Conservation (phyloP, 164 flowering plant species). For the Cinnamomum micranthum region DNA sequence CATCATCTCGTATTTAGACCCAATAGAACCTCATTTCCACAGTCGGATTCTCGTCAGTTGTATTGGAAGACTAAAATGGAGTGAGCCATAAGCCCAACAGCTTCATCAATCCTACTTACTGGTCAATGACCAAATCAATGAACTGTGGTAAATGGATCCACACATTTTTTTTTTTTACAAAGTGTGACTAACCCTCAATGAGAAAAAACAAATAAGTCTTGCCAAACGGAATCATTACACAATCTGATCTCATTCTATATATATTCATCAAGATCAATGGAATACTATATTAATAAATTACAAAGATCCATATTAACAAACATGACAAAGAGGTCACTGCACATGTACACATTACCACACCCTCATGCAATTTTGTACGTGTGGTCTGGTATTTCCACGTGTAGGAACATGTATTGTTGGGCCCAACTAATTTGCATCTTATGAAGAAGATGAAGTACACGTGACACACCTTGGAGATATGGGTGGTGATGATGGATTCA, state of each 20-base stretch:
- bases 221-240: background rate
- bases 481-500: conserved; percentile 17
- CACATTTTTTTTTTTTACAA: background rate
- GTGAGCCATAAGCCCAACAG: too few species aligned
- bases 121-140: background rate
- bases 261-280: too few species aligned
- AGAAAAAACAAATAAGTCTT: conserved; percentile 11
- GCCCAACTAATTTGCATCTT: background rate
- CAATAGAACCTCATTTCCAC: too few species aligned
- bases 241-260: too few species aligned
- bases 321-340: background rate
- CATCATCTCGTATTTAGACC: too few species aligned
- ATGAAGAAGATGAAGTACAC: conserved; percentile 3
- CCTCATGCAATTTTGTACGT: background rate
- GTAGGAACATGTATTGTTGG: background rate
- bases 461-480: conserved; percentile 31
- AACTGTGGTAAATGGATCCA: background rate
- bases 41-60: too few species aligned
- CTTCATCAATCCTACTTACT: background rate
- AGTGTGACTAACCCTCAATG: background rate
- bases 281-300: background rate
- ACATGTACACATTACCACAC: conserved; percentile 1
- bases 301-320: conserved; percentile 7
- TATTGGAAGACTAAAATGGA: too few species aligned
- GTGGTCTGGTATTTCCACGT: background rate